Evolutionary conservation across 768 basidiomycete genomes (phyloP).

Genomic region (Psilocybe subaeruginosa): DNA sequence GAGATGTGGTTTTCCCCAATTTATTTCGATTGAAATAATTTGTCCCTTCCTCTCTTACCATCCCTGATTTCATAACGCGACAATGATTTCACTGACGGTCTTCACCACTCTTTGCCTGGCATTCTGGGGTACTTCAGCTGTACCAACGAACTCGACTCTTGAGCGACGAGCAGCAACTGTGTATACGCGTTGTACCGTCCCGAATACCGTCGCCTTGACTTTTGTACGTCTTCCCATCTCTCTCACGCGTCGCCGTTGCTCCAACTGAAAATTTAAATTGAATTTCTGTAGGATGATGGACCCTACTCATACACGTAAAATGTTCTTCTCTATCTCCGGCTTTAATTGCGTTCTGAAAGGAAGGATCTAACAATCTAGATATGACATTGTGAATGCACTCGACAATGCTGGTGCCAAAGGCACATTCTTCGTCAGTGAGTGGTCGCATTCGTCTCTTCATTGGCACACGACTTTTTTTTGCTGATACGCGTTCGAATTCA

Average conservation of each 20-base stretch:
- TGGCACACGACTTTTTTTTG: not conserved
- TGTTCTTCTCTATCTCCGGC: not conserved
- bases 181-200: slow-evolving; percentile 32
- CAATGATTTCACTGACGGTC: not conserved
- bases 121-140: slow-evolving; percentile 7
- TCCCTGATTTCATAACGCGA: not conserved
- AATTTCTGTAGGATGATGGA: slow-evolving; percentile 34
- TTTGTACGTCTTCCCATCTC: slow-evolving; percentile 18
- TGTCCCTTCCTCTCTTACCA: not conserved
- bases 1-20: not conserved
- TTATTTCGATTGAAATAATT: not conserved
- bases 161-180: slow-evolving; percentile 29
- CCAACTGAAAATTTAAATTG: not conserved
- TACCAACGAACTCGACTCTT: slow-evolving; percentile 8
- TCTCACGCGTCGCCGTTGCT: not conserved
- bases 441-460: not conserved
- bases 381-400: slow-evolving; percentile 34
- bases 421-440: slow-evolving; percentile 45
- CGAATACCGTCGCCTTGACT: slow-evolving; percentile 29
- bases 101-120: slow-evolving; percentile 8
- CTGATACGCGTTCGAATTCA: not conserved
- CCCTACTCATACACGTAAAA: slow-evolving; percentile 33
- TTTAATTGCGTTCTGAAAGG: not conserved
- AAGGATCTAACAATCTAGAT: slow-evolving; percentile 10
- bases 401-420: slow-evolving; percentile 38